These are phyloP conservation scores for Plectranthus barbatus DNA, from an alignment of 257 asterid species.

Conservation along the genomic window DNA sequence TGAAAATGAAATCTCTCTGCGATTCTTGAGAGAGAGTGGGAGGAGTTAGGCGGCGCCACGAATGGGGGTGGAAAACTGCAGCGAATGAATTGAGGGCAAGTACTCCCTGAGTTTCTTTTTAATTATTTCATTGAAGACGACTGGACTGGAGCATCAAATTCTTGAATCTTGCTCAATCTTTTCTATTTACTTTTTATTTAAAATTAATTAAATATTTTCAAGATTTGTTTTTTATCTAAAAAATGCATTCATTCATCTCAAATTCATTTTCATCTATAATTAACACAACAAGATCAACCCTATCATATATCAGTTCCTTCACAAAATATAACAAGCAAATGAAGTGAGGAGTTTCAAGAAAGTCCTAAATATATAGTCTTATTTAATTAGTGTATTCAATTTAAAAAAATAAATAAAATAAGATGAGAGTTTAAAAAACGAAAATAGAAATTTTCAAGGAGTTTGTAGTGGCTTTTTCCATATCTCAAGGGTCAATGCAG, in stretches of 20 bases:
- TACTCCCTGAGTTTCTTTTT: slow-evolving; percentile 4
- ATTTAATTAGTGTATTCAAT: too few species aligned
- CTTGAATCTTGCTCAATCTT: neutral
- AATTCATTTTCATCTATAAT: too few species aligned
- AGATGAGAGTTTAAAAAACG: too few species aligned
- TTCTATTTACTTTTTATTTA: neutral
- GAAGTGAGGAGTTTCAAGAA: too few species aligned
- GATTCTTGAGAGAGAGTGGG: slow-evolving; percentile 4
- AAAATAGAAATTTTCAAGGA: too few species aligned
- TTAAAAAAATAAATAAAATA: too few species aligned
- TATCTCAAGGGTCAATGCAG: neutral
- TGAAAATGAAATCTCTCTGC: slow-evolving; percentile 7
- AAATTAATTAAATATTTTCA: neutral
- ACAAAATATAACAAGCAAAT: too few species aligned
- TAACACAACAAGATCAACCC: too few species aligned
- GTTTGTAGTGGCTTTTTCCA: neutral
- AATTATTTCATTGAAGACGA: neutral
- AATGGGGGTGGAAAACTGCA: neutral
- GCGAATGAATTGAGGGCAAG: neutral
- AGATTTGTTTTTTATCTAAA: neutral
- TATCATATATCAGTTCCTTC: too few species aligned
- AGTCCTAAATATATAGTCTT: too few species aligned
- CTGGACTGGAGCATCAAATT: slow-evolving; percentile 15
- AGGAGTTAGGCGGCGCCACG: slow-evolving; percentile 51
- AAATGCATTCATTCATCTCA: too few species aligned